phyloP scores from a whole-genome alignment of 2,329 filamentous ascomycete species.

The Hymenoscyphus repandus region DNA sequence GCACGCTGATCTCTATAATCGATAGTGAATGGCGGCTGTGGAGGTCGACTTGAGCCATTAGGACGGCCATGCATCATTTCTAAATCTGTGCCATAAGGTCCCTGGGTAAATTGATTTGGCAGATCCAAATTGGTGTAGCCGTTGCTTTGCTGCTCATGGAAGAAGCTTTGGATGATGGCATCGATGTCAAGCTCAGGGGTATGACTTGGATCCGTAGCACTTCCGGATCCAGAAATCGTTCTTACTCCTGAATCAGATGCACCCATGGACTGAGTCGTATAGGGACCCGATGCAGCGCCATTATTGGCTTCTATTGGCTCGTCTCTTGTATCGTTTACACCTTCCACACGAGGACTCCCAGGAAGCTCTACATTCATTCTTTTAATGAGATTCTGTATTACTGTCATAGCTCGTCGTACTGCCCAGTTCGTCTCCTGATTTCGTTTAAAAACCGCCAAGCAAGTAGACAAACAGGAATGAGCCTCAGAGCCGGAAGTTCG shows the following conservation, averaged over 20 bases:
- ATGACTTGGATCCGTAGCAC: no score
- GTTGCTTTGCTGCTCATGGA: not conserved
- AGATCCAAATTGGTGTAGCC: not conserved
- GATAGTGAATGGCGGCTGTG: not conserved
- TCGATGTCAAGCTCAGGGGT: not conserved
- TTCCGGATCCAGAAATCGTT: no score
- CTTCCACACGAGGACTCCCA: not conserved
- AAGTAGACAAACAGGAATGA: slow-evolving; percentile 5
- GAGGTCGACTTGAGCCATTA: not conserved
- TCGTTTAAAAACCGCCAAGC: slow-evolving; percentile 3
- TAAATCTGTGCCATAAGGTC: not conserved
- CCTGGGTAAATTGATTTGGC: not conserved
- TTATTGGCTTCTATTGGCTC: no score
- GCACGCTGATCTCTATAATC: not conserved
- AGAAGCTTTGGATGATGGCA: not conserved
- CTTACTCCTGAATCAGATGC: no score
- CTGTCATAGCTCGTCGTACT: slow-evolving; percentile 5
- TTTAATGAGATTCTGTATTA: slow-evolving; percentile 4
- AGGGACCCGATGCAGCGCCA: no score
- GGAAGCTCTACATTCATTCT: not conserved
- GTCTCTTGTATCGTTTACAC: not conserved
- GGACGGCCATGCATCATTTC: no score
- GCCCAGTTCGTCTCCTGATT: slow-evolving; percentile 9
- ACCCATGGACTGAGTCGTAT: no score
- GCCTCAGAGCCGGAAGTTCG: slow-evolving; percentile 6